Conservation (phyloP, 495 filamentous ascomycete species). For the Penicillium longicatenatum region DNA sequence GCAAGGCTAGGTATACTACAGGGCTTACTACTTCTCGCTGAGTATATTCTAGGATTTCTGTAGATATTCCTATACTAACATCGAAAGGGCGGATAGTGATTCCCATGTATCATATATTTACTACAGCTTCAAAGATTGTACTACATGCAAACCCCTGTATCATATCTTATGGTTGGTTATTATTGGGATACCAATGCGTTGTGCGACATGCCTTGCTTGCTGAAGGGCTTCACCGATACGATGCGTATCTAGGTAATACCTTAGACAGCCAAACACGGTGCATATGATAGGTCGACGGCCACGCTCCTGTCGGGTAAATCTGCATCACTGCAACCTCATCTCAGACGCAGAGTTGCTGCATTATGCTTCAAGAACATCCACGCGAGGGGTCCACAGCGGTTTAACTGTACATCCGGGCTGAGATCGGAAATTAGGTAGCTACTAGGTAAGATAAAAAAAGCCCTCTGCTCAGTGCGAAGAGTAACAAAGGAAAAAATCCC, state of each 20-base stretch:
- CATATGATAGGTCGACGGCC: background rate
- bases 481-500: background rate
- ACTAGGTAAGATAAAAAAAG: background rate
- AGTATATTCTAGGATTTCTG: too few species aligned
- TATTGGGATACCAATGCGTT: background rate
- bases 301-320: background rate
- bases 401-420: background rate
- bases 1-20: too few species aligned
- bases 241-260: background rate
- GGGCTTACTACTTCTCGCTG: too few species aligned
- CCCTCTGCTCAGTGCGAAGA: background rate
- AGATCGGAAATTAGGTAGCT: background rate
- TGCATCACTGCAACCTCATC: background rate
- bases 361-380: background rate
- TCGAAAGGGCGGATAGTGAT: background rate
- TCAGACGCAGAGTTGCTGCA: background rate
- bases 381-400: background rate
- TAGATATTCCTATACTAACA: background rate
- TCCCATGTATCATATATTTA: background rate
- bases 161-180: background rate
- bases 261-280: background rate
- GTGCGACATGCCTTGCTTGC: background rate
- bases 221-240: background rate
- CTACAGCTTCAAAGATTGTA: too few species aligned
- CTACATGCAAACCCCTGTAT: background rate